Percentiles rank a stretch among this genome's conserved stretches.
Conservation (phyloP, 1,284 basidiomycete genomes). For the Cutaneotrichosporon sp. region DNA sequence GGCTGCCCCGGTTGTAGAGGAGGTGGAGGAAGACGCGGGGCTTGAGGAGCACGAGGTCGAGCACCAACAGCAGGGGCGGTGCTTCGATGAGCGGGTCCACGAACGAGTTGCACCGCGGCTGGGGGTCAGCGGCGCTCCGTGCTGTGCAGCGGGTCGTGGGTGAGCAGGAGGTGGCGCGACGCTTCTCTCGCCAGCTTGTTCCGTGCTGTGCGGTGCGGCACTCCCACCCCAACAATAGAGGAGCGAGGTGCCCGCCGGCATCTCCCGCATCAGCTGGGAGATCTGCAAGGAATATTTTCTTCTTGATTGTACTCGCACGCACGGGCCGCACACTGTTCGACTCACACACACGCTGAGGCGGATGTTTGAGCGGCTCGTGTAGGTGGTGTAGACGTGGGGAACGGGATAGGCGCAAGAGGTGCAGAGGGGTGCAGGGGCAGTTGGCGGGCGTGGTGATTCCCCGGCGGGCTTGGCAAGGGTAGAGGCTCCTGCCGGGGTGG, state of each 20-base stretch:
- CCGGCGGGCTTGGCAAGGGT: background rate
- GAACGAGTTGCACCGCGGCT: constrained; percentile 68
- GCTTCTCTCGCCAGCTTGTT: background rate
- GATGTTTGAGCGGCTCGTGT: constrained; percentile 78
- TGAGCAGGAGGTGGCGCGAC: background rate
- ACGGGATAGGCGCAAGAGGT: constrained; percentile 70
- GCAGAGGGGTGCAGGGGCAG: constrained; percentile 63
- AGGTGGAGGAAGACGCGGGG: constrained; percentile 83
- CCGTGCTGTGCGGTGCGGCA: background rate
- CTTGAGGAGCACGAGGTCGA: constrained; percentile 86
- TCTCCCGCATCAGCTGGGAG: background rate
- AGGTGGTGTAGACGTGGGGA: constrained; percentile 77
- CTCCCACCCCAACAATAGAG: background rate
- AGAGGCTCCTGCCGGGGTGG: background rate
- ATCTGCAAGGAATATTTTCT: background rate
- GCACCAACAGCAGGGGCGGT: constrained; percentile 70
- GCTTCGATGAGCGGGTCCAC: constrained; percentile 90
- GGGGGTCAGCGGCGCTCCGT: constrained; percentile 13
- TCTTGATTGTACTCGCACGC: background rate
- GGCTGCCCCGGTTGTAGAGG: constrained; percentile 78
- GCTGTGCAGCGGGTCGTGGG: background rate
- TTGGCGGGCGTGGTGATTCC: background rate
- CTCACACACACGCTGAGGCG: constrained; percentile 75
- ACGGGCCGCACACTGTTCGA: background rate
- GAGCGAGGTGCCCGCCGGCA: too few relatives aligned